Conservation (phyloP, 257 asterid species). For the Solanum bulbocastanum region DNA sequence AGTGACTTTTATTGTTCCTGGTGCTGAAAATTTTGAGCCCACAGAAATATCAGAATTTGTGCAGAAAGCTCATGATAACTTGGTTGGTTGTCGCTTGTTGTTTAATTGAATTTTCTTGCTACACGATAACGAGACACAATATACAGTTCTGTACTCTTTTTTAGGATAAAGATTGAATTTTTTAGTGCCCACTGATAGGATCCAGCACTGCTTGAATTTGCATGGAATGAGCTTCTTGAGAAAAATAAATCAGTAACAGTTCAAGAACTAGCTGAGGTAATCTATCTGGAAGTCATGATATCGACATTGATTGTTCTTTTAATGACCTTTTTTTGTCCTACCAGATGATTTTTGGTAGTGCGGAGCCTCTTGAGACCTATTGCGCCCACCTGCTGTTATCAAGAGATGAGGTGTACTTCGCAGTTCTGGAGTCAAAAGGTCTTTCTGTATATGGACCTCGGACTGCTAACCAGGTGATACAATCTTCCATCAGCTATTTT, state of each 20-base stretch:
- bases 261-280: conserved; percentile 89
- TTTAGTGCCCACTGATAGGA: conserved; percentile 36
- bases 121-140: background rate
- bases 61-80: conserved; percentile 62
- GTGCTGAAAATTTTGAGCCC: conserved; percentile 60
- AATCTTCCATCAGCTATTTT: background rate
- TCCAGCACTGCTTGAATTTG: conserved; percentile 79
- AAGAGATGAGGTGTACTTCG: conserved; percentile 66
- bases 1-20: conserved; percentile 87
- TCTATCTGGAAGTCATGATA: conserved; percentile 2
- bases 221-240: conserved; percentile 96
- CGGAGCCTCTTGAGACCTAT: conserved; percentile 90
- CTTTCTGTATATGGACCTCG: conserved; percentile 78
- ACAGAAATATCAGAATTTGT: conserved; percentile 60
- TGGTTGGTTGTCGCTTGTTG: conserved; percentile 44
- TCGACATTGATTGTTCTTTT: conserved; percentile 16
- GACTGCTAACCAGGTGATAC: conserved; percentile 56
- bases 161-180: conserved; percentile 3
- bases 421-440: conserved; percentile 56
- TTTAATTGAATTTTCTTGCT: conserved; percentile 4
- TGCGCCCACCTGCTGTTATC: conserved; percentile 82
- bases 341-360: conserved; percentile 97
- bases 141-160: background rate
- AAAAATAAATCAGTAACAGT: conserved; percentile 61
- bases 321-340: conserved; percentile 33